These are phyloP conservation scores for Cryptococcus sp. DNA, from an alignment of 1,284 basidiomycete species.

Conservation along the genomic window DNA sequence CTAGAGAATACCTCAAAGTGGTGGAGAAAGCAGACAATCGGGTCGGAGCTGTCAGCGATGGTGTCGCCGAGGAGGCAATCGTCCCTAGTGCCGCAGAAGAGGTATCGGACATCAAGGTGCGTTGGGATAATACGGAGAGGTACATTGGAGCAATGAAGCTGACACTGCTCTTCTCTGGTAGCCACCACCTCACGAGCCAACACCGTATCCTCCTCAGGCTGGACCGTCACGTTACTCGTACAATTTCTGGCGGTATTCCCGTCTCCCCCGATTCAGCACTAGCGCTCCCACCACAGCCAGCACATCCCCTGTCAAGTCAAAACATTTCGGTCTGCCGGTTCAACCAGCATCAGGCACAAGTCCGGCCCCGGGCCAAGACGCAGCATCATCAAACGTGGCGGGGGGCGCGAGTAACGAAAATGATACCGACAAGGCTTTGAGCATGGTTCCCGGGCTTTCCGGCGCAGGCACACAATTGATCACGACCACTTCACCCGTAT, in stretches of 20 bases:
- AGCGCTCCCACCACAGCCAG: constrained; percentile 19
- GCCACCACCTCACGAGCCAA: constrained; percentile 10
- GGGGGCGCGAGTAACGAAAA: no score
- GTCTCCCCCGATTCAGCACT: constrained; percentile 24
- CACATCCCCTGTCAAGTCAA: constrained; percentile 14
- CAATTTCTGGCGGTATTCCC: constrained; percentile 23
- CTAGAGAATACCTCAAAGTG: constrained; percentile 27
- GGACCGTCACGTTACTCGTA: constrained; percentile 17
- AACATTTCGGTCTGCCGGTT: background rate
- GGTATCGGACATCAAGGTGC: constrained; percentile 12
- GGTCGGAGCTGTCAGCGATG: background rate
- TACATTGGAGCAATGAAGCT: no score
- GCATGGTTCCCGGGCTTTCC: no score
- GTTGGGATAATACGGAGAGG: background rate
- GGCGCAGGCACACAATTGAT: no score
- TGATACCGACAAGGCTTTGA: background rate
- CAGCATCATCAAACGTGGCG: no score
- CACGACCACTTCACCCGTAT: background rate
- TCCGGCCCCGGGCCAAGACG: no score
- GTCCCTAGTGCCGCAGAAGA: background rate
- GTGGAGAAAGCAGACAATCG: background rate
- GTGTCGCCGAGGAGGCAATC: background rate
- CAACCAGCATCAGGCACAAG: background rate
- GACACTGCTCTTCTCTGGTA: constrained; percentile 2
- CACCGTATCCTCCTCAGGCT: constrained; percentile 7